These are phyloP conservation scores for Corylus heterophylla DNA, from an alignment of 306 rosid species.

Conservation along the genomic window DNA sequence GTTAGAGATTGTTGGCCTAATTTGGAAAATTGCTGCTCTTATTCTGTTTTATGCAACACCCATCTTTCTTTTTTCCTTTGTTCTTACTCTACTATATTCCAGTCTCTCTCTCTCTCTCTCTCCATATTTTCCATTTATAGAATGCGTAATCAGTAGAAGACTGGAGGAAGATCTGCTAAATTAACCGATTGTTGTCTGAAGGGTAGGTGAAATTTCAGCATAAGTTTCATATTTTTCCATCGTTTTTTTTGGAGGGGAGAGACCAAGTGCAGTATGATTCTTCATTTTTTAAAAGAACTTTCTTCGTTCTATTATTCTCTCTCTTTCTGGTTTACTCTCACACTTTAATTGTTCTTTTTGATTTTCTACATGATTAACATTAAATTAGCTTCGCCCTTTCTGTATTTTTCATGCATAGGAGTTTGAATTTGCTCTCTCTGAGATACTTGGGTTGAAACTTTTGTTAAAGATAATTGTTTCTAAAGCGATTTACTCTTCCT, in stretches of 20 bases:
- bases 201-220: neutral
- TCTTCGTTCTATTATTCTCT: no score
- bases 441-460: no score
- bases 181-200: neutral
- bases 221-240: neutral
- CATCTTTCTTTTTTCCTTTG: neutral
- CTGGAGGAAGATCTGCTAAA: neutral
- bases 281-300: no score
- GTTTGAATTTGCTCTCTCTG: no score
- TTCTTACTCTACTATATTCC: neutral
- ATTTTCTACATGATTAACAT: neutral
- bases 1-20: no score
- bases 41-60: no score
- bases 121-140: neutral
- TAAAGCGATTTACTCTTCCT: neutral
- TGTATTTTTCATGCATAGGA: no score
- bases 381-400: neutral
- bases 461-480: neutral
- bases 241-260: neutral
- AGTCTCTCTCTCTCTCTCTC: neutral
- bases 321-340: neutral
- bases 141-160: neutral
- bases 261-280: neutral
- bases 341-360: neutral
- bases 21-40: no score